Evolutionary conservation across 176 grass and related monocot species (phyloP), one percentile per base, ranked within the genome.

Genomic region (Aegilops tauschii): DNA sequence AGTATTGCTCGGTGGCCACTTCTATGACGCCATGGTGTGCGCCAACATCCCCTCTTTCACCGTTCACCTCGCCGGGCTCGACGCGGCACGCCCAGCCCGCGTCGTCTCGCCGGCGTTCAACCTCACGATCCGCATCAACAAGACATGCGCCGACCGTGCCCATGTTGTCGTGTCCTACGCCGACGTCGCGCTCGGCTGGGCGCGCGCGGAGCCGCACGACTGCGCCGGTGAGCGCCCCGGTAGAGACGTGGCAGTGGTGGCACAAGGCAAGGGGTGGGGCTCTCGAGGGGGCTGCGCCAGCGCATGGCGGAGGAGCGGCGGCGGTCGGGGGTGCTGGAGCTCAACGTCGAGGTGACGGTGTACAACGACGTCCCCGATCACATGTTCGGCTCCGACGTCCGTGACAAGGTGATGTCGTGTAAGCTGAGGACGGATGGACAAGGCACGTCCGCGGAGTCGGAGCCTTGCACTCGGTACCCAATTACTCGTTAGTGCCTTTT

Each of bases 101-200:
- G 3, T 65, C 29, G 78, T 87, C 59, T 87, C 78, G 42, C 79
- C 69, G 44, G 9, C 61, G 71, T 87, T 87, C 86, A 82, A 65
- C 44, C 10, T 82, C 45, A 32, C 45, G 32, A 61, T 82, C 16
- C 4, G 45, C 59, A 31, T n/a, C 25, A 77, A 40, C 79, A 10
- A 67, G 69, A 23, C 71, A 8, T 69, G 79, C 12, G 70, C 28
- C 6, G 79, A 87, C 70, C 17, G 6, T n/a, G 61, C 69, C 10
- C 61, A 21, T 16, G 70, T 67, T 10, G 34, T 49, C 61, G 17
- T 87, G 4, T 7, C 21, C 7, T 76, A 77, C 86, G 44, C 62
- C 1, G 79, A 34, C 71, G 80, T 82, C 20, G 45, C 71, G 23
- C 86, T 77, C 61, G 71, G 61, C 7, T 87, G 71, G 79, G 79